These are phyloP conservation scores for Aspergillus indologenus DNA, from an alignment of 495 filamentous ascomycete species.

Conservation along the genomic window DNA sequence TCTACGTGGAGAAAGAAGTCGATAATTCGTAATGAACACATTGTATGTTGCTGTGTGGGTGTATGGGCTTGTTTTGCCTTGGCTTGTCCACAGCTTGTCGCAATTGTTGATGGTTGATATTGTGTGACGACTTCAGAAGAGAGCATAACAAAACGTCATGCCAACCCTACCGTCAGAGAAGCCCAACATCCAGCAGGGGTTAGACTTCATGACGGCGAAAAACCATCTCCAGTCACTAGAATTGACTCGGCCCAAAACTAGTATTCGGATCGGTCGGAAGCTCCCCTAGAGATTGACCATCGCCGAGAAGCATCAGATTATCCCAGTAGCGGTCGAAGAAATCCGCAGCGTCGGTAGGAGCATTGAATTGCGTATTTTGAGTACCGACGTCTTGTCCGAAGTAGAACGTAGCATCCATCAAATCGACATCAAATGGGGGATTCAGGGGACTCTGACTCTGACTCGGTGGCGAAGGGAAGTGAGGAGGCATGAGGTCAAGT, in stretches of 20 bases:
- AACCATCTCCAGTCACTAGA: not conserved
- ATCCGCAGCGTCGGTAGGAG: not conserved
- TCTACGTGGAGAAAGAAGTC: too few relatives aligned
- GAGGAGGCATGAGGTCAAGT: not conserved
- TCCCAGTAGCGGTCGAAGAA: conserved; percentile 1
- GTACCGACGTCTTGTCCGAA: not conserved
- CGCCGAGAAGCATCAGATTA: not conserved
- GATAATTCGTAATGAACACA: too few relatives aligned
- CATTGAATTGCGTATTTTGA: not conserved
- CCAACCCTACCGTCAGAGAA: too few relatives aligned
- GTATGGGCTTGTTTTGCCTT: too few relatives aligned
- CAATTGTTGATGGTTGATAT: too few relatives aligned
- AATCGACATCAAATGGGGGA: not conserved
- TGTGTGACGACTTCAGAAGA: too few relatives aligned
- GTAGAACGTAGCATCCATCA: not conserved
- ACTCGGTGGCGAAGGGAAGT: not conserved
- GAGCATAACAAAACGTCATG: too few relatives aligned
- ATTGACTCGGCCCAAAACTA: not conserved
- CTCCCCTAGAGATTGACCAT: not conserved
- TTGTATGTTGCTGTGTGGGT: too few relatives aligned
- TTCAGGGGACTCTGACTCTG: not conserved
- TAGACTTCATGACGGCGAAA: not conserved
- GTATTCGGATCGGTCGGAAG: not conserved
- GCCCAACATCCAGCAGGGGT: not conserved
- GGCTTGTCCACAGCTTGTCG: too few relatives aligned